phyloP scores from a whole-genome alignment of 140 eudicot genomes.

The Stevia rebaudiana region DNA sequence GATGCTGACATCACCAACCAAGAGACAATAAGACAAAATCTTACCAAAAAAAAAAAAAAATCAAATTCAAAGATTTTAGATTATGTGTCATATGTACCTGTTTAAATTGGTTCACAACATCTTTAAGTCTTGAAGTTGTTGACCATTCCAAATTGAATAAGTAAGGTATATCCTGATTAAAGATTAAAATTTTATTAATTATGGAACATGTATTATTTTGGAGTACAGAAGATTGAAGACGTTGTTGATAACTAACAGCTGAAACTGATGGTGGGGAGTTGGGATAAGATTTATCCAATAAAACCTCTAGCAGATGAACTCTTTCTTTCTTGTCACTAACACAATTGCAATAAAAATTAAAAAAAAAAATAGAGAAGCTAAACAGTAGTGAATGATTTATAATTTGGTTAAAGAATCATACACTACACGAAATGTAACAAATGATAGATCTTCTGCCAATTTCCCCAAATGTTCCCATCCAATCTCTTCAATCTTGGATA shows the following conservation, averaged over 20 bases:
- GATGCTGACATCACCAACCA: slow-evolving; percentile 49
- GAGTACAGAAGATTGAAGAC: slow-evolving; percentile 16
- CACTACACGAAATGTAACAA: slow-evolving; percentile 61
- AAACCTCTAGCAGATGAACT: slow-evolving; percentile 64
- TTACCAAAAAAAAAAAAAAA: background rate
- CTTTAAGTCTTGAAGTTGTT: slow-evolving; percentile 47
- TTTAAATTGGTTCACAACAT: slow-evolving; percentile 60
- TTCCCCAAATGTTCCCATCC: slow-evolving; percentile 82
- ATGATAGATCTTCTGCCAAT: slow-evolving; percentile 51
- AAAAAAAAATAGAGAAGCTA: background rate
- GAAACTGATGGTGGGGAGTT: slow-evolving; percentile 60
- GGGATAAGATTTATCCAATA: slow-evolving; percentile 54
- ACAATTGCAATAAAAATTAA: slow-evolving; percentile 8
- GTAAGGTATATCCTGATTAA: slow-evolving; percentile 65
- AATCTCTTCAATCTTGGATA: slow-evolving; percentile 69
- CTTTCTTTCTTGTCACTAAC: slow-evolving; percentile 68
- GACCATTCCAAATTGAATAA: slow-evolving; percentile 56
- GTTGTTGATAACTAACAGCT: slow-evolving; percentile 50
- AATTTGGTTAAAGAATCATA: slow-evolving; percentile 24
- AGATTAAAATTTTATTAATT: slow-evolving; percentile 2
- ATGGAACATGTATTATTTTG: background rate
- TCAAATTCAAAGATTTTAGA: background rate
- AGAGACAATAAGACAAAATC: slow-evolving; percentile 12
- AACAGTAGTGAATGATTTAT: slow-evolving; percentile 6
- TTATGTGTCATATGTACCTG: slow-evolving; percentile 34